phyloP scores from a whole-genome alignment of 2,329 filamentous ascomycete species.

The Aspergillus puulaauensis region DNA sequence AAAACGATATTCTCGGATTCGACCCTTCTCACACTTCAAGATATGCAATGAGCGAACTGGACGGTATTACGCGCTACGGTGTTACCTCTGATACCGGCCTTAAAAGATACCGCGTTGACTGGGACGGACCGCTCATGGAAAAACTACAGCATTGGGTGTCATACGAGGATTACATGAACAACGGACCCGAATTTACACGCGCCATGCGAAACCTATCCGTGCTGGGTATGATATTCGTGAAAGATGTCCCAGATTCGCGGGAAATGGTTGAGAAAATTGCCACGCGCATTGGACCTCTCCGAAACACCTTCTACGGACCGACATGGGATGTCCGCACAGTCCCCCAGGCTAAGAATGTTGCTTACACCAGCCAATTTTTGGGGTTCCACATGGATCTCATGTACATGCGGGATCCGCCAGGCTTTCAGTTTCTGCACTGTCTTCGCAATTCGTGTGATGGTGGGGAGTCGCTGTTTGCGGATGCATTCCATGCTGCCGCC shows the following conservation, averaged over 20 bases:
- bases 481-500: conserved; percentile 63
- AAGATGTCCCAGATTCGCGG: conserved; percentile 68
- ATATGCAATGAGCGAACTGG: conserved; percentile 22
- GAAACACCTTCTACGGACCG: conserved; percentile 85
- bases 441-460: conserved; percentile 76
- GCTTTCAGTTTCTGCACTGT: conserved; percentile 86
- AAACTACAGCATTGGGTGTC: conserved; percentile 54
- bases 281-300: conserved; percentile 71
- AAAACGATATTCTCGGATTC: conserved; percentile 52
- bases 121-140: conserved; percentile 45
- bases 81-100: not conserved
- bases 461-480: conserved; percentile 83
- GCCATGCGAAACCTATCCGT: conserved; percentile 63
- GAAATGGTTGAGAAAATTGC: conserved; percentile 67
- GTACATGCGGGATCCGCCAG: conserved; percentile 77
- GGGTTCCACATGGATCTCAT: conserved; percentile 92
- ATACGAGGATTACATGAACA: conserved; percentile 70
- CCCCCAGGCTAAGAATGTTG: conserved; percentile 82
- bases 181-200: conserved; percentile 57
- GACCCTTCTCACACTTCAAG: conserved; percentile 41
- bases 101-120: conserved; percentile 27
- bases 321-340: conserved; percentile 89
- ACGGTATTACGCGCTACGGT: not conserved
- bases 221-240: conserved; percentile 75
- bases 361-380: conserved; percentile 79